phyloP scores from a whole-genome alignment of 129 eudicot genomes.

The Chrysanthemum lavandulifolium region DNA sequence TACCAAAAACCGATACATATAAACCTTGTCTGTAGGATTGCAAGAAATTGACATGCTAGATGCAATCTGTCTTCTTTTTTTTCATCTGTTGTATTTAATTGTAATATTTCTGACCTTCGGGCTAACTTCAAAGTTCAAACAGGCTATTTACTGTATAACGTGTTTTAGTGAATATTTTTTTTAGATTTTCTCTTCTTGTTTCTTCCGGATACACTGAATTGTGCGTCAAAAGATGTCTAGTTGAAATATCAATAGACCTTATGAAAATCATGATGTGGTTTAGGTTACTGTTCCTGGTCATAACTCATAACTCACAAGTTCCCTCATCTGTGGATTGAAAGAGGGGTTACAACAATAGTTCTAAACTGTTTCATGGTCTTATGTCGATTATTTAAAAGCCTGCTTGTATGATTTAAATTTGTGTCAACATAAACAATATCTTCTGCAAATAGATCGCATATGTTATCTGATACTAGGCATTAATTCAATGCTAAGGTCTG shows the following conservation, averaged over 20 bases:
- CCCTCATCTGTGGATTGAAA: too few relatives aligned
- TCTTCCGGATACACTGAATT: background rate
- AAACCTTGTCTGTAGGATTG: background rate
- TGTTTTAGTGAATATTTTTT: background rate
- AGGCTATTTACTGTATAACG: constrained; percentile 5
- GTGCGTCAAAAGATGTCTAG: background rate
- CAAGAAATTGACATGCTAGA: background rate
- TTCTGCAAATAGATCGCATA: too few relatives aligned
- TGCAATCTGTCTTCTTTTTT: background rate
- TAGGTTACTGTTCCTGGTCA: too few relatives aligned
- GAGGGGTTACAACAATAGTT: too few relatives aligned
- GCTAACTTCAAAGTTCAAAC: constrained; percentile 22
- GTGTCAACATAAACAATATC: too few relatives aligned
- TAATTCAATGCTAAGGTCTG: too few relatives aligned
- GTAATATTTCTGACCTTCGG: constrained; percentile 2
- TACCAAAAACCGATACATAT: constrained; percentile 25
- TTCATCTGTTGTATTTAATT: constrained; percentile 4
- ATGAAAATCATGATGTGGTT: background rate
- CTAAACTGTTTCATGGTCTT: too few relatives aligned
- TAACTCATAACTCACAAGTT: too few relatives aligned
- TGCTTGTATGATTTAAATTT: too few relatives aligned
- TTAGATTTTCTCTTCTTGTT: background rate
- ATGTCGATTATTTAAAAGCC: too few relatives aligned
- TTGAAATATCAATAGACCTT: background rate
- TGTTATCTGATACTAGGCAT: too few relatives aligned